Percentiles rank a stretch among this genome's conserved stretches.
phyloP scores from a whole-genome alignment of 106 monocot species.

The Vanilla planifolia region DNA sequence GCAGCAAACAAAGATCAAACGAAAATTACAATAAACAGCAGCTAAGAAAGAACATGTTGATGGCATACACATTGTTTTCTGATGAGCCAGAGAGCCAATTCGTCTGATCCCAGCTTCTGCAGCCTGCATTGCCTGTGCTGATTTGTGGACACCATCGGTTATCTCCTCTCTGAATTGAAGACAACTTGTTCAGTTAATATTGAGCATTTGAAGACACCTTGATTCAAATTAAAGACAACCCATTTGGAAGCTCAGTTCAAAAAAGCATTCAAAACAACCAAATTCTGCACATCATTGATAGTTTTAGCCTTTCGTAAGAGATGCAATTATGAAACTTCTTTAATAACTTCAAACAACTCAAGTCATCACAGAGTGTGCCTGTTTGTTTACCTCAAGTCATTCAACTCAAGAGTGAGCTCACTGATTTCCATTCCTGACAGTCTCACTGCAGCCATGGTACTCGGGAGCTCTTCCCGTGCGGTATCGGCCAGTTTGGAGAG shows the following conservation, averaged over 20 bases:
- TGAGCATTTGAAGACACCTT: neutral
- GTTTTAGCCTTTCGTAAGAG: neutral
- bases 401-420: slow-evolving; percentile 89
- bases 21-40: neutral
- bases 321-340: no score
- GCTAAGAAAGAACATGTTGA: neutral
- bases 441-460: slow-evolving; percentile 91
- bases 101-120: slow-evolving; percentile 80
- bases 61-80: slow-evolving; percentile 60
- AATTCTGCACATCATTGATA: neutral
- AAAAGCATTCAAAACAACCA: neutral
- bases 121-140: slow-evolving; percentile 71
- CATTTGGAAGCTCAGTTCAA: neutral
- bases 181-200: no score
- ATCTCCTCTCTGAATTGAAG: slow-evolving; percentile 79
- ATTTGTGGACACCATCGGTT: slow-evolving; percentile 70
- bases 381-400: slow-evolving; percentile 70
- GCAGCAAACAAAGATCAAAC: slow-evolving; percentile 11
- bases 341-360: no score
- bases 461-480: slow-evolving; percentile 80
- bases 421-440: slow-evolving; percentile 96
- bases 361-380: neutral
- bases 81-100: slow-evolving; percentile 65
- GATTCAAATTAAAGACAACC: neutral
- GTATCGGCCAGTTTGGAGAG: slow-evolving; percentile 77